These are phyloP conservation scores for Annulohypoxylon nitens DNA, from an alignment of 495 filamentous ascomycete genomes.

Conservation along the genomic window DNA sequence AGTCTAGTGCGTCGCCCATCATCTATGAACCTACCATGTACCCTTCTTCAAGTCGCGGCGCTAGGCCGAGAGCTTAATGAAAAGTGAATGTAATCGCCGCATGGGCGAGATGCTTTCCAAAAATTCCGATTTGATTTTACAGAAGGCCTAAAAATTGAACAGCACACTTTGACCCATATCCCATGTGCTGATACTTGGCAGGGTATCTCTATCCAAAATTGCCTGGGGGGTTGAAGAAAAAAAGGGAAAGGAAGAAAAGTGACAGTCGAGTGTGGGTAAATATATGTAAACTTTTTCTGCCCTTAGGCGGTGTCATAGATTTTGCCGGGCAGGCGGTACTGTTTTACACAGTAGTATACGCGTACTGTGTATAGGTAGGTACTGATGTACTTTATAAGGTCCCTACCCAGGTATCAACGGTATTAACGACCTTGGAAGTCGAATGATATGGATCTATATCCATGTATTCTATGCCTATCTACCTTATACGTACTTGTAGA, in stretches of 20 bases:
- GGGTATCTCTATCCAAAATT: conserved; percentile 12
- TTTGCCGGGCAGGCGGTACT: no score
- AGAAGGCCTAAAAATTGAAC: conserved; percentile 12
- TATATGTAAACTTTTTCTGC: background rate
- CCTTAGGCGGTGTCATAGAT: no score
- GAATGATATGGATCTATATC: no score
- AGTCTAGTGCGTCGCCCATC: no score
- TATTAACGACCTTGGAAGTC: no score
- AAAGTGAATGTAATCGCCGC: conserved; percentile 23
- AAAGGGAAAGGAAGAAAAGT: background rate
- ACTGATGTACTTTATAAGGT: no score
- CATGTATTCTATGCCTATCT: no score
- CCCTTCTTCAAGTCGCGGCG: conserved; percentile 36
- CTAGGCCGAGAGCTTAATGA: conserved; percentile 37
- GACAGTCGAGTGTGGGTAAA: background rate
- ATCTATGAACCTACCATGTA: background rate
- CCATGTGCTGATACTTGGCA: conserved; percentile 14
- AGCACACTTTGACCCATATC: conserved; percentile 1
- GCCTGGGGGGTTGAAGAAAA: conserved; percentile 1
- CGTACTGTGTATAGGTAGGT: no score
- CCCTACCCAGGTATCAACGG: no score
- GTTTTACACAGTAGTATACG: no score
- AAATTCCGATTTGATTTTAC: background rate
- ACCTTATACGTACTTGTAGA: no score
- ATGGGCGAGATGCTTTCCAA: conserved; percentile 11